Evolutionary conservation across 2,329 filamentous ascomycete genomes (phyloP), one percentile per base, ranked within the genome.

Genomic region (Cordyceps militaris): DNA sequence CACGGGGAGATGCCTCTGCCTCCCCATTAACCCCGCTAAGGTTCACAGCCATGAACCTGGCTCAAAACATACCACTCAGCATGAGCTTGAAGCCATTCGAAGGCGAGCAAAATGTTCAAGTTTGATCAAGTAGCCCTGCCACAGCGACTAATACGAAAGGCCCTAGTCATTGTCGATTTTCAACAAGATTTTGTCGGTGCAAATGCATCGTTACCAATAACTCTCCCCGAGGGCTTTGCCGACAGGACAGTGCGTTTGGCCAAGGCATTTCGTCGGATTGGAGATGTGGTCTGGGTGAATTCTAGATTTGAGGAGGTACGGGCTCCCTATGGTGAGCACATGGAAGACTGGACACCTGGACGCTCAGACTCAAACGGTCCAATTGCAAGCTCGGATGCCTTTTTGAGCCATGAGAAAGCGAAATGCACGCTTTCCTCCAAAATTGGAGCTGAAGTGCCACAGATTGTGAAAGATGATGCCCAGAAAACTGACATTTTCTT

Each of bases 101-200:
- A 7, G 28, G 13, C 19, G 23, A 26, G 23, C 16, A 43, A 43
- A 60, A 82, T 83, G 74, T 82, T 86, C 66, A 69, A 79, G 61
- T 83, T 86, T 68, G 79, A 84, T 64, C 72, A 76, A 40, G 70
- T 78, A 47, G 74, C 76, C 36, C 74, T 86, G 21, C 84, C 84
- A 11, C 73, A 79, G 50, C 71, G 87, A 54, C 75, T 72, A 30
- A 83, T 83, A 9, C 79, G 84, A 53, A 83, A 82, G 72, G 93
- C 90, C 1, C 78, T 99, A 44, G 76, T 97, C 21, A 75, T 95
- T 19, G 79, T 97, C 62, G 93, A 96, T 66, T 82, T 96, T 36
- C 94, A 97, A 68, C 91, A 95, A 65, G 93, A 97, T 70, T 96
- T 97, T 66, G 74, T 95, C 59, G 79, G 83, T 7, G 73, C 82